phyloP scores from a whole-genome alignment of 2,329 filamentous ascomycete species.

The Trichophyton verrucosum region DNA sequence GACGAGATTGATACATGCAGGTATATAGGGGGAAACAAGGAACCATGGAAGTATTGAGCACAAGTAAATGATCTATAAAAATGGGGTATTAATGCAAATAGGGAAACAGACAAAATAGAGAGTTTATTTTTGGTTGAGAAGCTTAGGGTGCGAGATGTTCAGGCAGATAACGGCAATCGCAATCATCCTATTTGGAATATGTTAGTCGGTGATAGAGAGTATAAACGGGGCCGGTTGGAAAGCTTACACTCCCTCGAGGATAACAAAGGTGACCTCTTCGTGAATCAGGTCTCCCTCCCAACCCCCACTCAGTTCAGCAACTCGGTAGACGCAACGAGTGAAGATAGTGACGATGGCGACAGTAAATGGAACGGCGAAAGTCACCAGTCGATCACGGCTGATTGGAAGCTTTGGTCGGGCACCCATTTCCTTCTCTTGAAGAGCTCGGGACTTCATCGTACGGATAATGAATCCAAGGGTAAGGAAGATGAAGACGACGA shows the following conservation, averaged over 20 bases:
- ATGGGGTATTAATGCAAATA: neutral
- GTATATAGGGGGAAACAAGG: neutral
- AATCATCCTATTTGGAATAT: conserved; percentile 8
- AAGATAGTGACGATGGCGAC: conserved; percentile 36
- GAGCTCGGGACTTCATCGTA: conserved; percentile 9
- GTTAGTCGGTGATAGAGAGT: neutral
- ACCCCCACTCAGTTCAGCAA: conserved; percentile 39
- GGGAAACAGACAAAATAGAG: neutral
- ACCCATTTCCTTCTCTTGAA: conserved; percentile 5
- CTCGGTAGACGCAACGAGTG: conserved; percentile 38
- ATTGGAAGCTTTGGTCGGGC: conserved; percentile 6
- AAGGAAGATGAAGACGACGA: conserved; percentile 43
- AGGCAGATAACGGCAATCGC: conserved; percentile 9
- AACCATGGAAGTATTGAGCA: neutral
- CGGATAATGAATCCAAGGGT: conserved; percentile 37
- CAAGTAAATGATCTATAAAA: neutral
- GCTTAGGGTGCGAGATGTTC: conserved; percentile 9
- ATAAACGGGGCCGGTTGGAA: neutral
- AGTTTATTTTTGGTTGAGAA: conserved; percentile 4
- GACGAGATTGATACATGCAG: neutral
- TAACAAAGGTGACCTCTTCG: conserved; percentile 40
- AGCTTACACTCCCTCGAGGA: conserved; percentile 37
- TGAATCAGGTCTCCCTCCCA: conserved; percentile 38
- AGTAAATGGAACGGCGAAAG: conserved; percentile 29
- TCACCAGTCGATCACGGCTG: conserved; percentile 23